These are phyloP conservation scores for Puccinia hordei DNA, from an alignment of 1,284 basidiomycete species.

Conservation along the genomic window DNA sequence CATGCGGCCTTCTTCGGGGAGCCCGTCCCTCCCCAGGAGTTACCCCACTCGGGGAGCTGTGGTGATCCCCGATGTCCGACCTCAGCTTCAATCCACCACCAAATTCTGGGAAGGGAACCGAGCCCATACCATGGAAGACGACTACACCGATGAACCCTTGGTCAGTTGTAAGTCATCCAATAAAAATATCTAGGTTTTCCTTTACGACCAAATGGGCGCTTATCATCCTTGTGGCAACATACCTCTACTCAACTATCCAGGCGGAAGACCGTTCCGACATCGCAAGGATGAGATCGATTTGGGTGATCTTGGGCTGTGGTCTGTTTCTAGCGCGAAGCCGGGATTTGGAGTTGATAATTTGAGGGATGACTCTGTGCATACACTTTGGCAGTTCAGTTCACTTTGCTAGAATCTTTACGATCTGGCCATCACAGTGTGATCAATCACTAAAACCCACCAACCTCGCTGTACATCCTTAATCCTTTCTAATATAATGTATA, in stretches of 20 bases:
- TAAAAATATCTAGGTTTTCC: too few relatives aligned
- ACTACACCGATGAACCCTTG: conserved; percentile 11
- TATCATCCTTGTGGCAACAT: background rate
- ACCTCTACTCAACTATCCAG: background rate
- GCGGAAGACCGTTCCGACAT: conserved; percentile 15
- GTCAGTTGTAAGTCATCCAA: background rate
- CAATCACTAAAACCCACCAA: background rate
- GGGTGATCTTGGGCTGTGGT: conserved; percentile 83
- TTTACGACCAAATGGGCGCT: background rate
- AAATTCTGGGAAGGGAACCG: background rate
- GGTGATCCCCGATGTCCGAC: too few relatives aligned
- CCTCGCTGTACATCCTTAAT: background rate
- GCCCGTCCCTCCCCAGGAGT: too few relatives aligned
- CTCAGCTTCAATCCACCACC: too few relatives aligned
- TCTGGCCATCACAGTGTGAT: background rate
- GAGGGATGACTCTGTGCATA: conserved; percentile 81
- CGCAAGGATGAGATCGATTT: conserved; percentile 67
- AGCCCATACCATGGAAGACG: background rate
- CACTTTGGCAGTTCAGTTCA: conserved; percentile 91
- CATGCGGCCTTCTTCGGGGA: too few relatives aligned
- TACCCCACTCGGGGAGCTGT: too few relatives aligned
- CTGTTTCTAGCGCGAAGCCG: conserved; percentile 95
- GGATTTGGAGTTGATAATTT: conserved; percentile 93
- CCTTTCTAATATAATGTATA: background rate
- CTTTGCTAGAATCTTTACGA: background rate